Evolutionary conservation across 176 grass and related monocot genomes (phyloP), one percentile per base, ranked within the genome.

Genomic region (Poa annua): DNA sequence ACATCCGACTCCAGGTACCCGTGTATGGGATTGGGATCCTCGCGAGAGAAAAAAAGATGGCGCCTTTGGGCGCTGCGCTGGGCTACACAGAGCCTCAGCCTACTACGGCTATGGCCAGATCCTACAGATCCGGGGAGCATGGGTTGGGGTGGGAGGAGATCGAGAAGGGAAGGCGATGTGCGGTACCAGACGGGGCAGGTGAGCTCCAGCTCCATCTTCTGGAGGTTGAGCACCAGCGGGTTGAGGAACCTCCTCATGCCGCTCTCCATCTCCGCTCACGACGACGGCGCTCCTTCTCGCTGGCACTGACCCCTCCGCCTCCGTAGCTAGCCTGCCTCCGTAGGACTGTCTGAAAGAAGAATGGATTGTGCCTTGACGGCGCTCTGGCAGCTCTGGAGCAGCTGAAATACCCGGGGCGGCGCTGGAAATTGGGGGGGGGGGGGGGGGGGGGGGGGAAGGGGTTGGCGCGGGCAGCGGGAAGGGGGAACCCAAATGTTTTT

Each of bases 151-250:
- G 32, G 12, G 50, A 6, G 24, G 3, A 11, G 22, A 32, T 15
- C 4, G 45, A 9, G 25, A 20, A 6, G 34, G 14, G 13, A 11
- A 17, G 20, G 52, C 1, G 25, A 16, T 12, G 38, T 86, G 11
- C 4, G n/a, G n/a, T 61, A 98, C 96, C 96, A 98, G 73, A 95
- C 90, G 82, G 96, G 90, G 77, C 92, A 98, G 69, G 96, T 95
- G 56, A 98, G 90, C 85, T 98, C 96, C 47, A 98, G 76, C 88
- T 95, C 96, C 96, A 98, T 93, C 92, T 98, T 98, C 80, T 98
- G 91, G 25, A 98, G 83, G 90, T 85, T 95, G 76, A 98, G 91
- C 79, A 92, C 80, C 80, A 98, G 80, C 76, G 96, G 92, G 71
- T 98, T 98, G 44, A 93, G 22, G 75, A 91, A 91, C 83, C 96